Percentiles rank a stretch among this genome's conserved stretches.
These are phyloP conservation scores for Linum usitatissimum DNA, from an alignment of 345 rosid species.

Conservation along the genomic window DNA sequence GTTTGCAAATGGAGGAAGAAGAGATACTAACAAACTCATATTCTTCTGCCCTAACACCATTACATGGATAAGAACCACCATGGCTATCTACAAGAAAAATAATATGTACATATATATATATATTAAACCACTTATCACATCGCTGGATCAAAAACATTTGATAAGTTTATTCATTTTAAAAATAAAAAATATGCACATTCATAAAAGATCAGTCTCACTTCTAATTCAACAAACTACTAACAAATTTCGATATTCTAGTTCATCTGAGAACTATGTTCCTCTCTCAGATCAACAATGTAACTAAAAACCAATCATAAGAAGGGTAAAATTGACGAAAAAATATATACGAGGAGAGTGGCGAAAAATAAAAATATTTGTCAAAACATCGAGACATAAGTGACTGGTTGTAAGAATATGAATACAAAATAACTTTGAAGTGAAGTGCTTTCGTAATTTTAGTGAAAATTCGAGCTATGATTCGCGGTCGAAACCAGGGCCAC, in stretches of 20 bases:
- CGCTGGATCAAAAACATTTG: neutral
- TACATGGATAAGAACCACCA: neutral
- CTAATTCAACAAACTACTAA: too few species aligned
- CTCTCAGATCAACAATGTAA: neutral
- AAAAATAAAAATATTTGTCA: too few species aligned
- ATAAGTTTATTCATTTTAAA: too few species aligned
- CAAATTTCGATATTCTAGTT: too few species aligned
- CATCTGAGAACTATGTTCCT: too few species aligned
- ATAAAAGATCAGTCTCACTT: too few species aligned
- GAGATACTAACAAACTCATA: neutral
- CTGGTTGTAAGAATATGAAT: too few species aligned
- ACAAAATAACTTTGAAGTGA: neutral
- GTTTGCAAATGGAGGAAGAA: neutral
- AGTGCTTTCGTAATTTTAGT: conserved; percentile 5
- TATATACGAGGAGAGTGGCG: too few species aligned
- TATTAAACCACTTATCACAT: neutral
- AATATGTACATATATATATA: too few species aligned
- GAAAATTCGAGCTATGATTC: conserved; percentile 14
- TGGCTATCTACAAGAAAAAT: neutral
- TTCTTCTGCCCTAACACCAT: neutral
- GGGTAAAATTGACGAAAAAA: neutral
- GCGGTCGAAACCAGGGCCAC: conserved; percentile 71
- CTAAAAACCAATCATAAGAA: neutral
- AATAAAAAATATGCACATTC: too few species aligned
- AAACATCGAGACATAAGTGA: too few species aligned